Percentiles rank a stretch among this genome's conserved stretches.
Conservation (phyloP, 2,329 filamentous ascomycete species). For the Pseudopyrenochaeta lycopersici region DNA sequence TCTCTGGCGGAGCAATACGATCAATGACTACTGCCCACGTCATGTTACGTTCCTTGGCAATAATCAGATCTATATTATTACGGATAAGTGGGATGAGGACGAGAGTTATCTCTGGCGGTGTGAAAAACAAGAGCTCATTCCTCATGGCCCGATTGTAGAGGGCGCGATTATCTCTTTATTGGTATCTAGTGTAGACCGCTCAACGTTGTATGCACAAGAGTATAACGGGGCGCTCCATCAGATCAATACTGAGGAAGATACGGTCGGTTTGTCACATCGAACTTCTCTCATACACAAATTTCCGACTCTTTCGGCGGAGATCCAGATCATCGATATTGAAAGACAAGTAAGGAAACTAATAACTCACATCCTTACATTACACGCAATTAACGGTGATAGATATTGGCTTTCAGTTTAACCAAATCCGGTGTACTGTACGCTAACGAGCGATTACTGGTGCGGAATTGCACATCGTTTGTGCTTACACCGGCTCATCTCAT, state of each 20-base stretch:
- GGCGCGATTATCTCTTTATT: slow-evolving; percentile 33
- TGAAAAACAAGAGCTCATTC: slow-evolving; percentile 26
- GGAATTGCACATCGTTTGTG: slow-evolving; percentile 92
- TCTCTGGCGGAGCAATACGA: slow-evolving; percentile 46
- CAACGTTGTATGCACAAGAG: slow-evolving; percentile 31
- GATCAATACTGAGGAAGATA: slow-evolving; percentile 13
- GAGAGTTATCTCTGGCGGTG: slow-evolving; percentile 40
- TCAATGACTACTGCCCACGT: slow-evolving; percentile 41
- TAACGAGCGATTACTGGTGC: slow-evolving; percentile 75
- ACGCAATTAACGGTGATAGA: slow-evolving; percentile 42
- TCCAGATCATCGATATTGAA: slow-evolving; percentile 29
- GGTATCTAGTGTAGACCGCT: slow-evolving; percentile 28
- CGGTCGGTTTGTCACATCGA: slow-evolving; percentile 23
- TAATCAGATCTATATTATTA: slow-evolving; percentile 47
- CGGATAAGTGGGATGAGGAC: slow-evolving; percentile 43
- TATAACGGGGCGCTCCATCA: slow-evolving; percentile 33
- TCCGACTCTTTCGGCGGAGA: slow-evolving; percentile 38
- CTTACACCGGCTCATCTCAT: slow-evolving; percentile 84
- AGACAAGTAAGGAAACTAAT: slow-evolving; percentile 29
- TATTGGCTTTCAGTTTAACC: slow-evolving; percentile 71
- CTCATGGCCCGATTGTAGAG: slow-evolving; percentile 33
- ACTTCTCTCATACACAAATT: slow-evolving; percentile 30
- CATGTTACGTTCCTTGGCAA: slow-evolving; percentile 59
- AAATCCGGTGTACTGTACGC: slow-evolving; percentile 81
- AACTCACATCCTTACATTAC: background rate